phyloP scores from a whole-genome alignment of 352 stramenopile species.

The Phytopythium vexans region DNA sequence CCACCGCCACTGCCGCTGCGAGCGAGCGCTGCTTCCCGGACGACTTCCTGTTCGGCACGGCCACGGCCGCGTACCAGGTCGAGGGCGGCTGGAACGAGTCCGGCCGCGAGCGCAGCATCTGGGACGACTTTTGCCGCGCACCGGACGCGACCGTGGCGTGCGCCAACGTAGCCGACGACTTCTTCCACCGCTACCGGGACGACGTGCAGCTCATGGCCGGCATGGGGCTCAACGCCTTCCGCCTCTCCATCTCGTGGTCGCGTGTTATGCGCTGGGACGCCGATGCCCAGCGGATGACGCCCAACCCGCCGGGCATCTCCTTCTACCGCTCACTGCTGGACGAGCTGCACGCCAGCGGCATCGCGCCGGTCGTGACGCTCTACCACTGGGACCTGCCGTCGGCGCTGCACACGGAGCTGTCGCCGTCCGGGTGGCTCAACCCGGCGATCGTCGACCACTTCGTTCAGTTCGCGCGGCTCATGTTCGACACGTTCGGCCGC shows the following conservation, averaged over 20 bases:
- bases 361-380: constrained; percentile 88
- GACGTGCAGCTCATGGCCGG: constrained; percentile 91
- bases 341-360: constrained; percentile 59
- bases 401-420: constrained; percentile 67
- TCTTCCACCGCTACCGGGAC: constrained; percentile 88
- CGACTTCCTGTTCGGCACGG: constrained; percentile 78
- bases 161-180: constrained; percentile 89
- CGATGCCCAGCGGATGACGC: constrained; percentile 29
- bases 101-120: constrained; percentile 82
- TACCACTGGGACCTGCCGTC: constrained; percentile 96
- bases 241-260: constrained; percentile 91
- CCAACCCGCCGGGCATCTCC: constrained; percentile 81
- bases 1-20: constrained; percentile 1
- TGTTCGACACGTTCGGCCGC: constrained; percentile 88
- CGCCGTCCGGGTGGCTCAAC: constrained; percentile 42
- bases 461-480: constrained; percentile 82
- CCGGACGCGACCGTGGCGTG: constrained; percentile 54
- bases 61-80: constrained; percentile 89
- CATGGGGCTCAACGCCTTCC: constrained; percentile 89
- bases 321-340: constrained; percentile 93
- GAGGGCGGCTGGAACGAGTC: constrained; percentile 82
- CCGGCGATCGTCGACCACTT: constrained; percentile 57
- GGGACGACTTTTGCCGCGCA: constrained; percentile 86
- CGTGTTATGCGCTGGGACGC: constrained; percentile 81
- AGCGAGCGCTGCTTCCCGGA: constrained; percentile 34